Percentiles rank a stretch among this genome's conserved stretches.
Evolutionary conservation across 208 protist species (phyloP).

Genomic region (Crithidia fasciculata): DNA sequence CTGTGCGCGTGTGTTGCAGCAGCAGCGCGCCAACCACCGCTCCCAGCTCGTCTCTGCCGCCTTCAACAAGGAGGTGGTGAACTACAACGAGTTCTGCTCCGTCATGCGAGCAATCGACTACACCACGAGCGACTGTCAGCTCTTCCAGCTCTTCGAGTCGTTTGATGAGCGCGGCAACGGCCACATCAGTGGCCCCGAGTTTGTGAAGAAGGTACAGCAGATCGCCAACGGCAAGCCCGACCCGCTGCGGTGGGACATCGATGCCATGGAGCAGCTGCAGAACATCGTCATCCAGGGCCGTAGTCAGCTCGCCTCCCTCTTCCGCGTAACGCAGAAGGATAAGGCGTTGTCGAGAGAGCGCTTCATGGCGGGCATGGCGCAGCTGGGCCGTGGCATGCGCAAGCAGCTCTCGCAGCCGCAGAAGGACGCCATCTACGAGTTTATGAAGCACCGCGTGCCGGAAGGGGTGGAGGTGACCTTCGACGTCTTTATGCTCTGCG

Average conservation of each 20-base stretch:
- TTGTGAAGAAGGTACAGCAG: constrained; percentile 65
- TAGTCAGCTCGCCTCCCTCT: constrained; percentile 68
- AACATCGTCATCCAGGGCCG: constrained; percentile 88
- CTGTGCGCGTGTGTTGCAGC: constrained; percentile 66
- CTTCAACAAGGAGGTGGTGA: constrained; percentile 80
- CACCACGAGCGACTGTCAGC: constrained; percentile 75
- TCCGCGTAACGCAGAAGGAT: constrained; percentile 68
- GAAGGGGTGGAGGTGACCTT: constrained; percentile 57
- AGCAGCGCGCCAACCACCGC: constrained; percentile 81
- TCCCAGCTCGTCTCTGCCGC: constrained; percentile 74
- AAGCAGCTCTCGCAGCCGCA: constrained; percentile 80
- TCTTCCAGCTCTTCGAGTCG: constrained; percentile 87
- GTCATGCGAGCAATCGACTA: constrained; percentile 87
- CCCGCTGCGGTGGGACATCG: constrained; percentile 81
- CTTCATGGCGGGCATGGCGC: constrained; percentile 71
- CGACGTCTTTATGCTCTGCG: constrained; percentile 67
- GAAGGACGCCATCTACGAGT: constrained; percentile 81
- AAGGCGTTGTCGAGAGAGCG: constrained; percentile 58
- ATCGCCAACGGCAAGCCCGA: constrained; percentile 53
- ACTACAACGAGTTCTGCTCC: constrained; percentile 89
- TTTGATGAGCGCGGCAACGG: constrained; percentile 68
- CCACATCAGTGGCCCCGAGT: constrained; percentile 74
- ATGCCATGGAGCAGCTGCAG: constrained; percentile 88
- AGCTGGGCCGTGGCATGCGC: constrained; percentile 78
- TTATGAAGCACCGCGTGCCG: constrained; percentile 52